Evolutionary conservation across 176 grass and related monocot genomes (phyloP).

Genomic region (Juncus effusus): DNA sequence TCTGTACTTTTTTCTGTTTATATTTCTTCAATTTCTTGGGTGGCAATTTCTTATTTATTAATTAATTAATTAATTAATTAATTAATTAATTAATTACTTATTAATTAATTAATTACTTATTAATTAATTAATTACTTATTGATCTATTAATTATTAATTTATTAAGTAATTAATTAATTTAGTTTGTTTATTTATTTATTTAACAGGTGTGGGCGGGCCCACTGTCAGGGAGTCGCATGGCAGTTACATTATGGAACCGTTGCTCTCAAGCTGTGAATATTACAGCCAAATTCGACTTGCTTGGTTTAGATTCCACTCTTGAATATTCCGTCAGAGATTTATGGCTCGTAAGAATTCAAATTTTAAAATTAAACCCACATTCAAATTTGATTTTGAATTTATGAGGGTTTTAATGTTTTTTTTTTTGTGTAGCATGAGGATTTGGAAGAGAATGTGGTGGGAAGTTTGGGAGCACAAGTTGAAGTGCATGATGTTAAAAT

Average conservation of each 20-base stretch:
- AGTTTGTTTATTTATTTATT: neutral
- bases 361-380: neutral
- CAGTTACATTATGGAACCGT: slow-evolving; percentile 74
- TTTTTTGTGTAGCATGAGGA: slow-evolving; percentile 57
- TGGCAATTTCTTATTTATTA: neutral
- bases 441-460: slow-evolving; percentile 31
- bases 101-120: neutral
- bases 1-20: neutral
- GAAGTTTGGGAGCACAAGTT: slow-evolving; percentile 50
- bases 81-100: neutral
- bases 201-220: slow-evolving; percentile 89
- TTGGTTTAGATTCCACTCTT: slow-evolving; percentile 50
- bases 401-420: slow-evolving; percentile 1
- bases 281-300: slow-evolving; percentile 42
- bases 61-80: neutral
- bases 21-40: too few species aligned
- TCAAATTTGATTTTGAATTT: slow-evolving; percentile 7
- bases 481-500: slow-evolving; percentile 70
- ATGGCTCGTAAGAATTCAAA: slow-evolving; percentile 47
- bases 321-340: slow-evolving; percentile 68
- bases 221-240: slow-evolving; percentile 53
- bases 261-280: slow-evolving; percentile 60
- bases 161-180: neutral
- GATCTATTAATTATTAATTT: neutral
- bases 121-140: neutral